A percentile compares a stretch with the other conserved stretches of the same genome.
Conservation (phyloP, 2,329 filamentous ascomycete species). For the Parastagonospora nodorum region DNA sequence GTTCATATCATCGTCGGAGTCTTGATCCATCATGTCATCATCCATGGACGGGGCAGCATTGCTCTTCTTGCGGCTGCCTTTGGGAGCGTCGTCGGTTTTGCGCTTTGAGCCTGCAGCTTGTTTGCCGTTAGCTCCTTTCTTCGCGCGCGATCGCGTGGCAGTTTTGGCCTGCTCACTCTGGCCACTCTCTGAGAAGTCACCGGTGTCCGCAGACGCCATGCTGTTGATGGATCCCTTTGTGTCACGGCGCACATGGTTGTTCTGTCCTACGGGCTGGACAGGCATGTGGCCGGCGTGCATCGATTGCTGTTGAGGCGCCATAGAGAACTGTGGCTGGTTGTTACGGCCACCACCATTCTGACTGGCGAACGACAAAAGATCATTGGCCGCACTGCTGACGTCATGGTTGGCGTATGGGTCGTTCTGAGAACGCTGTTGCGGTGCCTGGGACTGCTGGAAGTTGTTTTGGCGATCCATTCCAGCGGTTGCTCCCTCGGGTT, state of each 20-base stretch:
- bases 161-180: slow-evolving; percentile 68
- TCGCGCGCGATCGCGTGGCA: slow-evolving; percentile 47
- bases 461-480: slow-evolving; percentile 63
- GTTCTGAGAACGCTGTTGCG: slow-evolving; percentile 47
- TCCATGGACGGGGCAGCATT: slow-evolving; percentile 53
- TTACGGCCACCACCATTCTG: slow-evolving; percentile 66
- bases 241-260: slow-evolving; percentile 55
- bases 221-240: slow-evolving; percentile 61
- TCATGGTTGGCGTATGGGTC: slow-evolving; percentile 86
- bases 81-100: slow-evolving; percentile 76
- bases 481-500: slow-evolving; percentile 49
- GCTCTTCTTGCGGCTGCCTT: slow-evolving; percentile 73
- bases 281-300: slow-evolving; percentile 54
- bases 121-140: slow-evolving; percentile 45
- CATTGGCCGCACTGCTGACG: slow-evolving; percentile 90
- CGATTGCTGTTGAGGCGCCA: slow-evolving; percentile 45
- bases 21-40: slow-evolving; percentile 55
- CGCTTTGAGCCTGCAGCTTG: slow-evolving; percentile 58
- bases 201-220: slow-evolving; percentile 61
- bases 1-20: slow-evolving; percentile 45
- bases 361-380: slow-evolving; percentile 82
- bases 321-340: slow-evolving; percentile 57
- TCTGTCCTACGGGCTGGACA: slow-evolving; percentile 53
- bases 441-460: slow-evolving; percentile 49
- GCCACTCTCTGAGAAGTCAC: slow-evolving; percentile 73